phyloP scores from a whole-genome alignment of 495 filamentous ascomycete species.

The Aspergillus wentii region DNA sequence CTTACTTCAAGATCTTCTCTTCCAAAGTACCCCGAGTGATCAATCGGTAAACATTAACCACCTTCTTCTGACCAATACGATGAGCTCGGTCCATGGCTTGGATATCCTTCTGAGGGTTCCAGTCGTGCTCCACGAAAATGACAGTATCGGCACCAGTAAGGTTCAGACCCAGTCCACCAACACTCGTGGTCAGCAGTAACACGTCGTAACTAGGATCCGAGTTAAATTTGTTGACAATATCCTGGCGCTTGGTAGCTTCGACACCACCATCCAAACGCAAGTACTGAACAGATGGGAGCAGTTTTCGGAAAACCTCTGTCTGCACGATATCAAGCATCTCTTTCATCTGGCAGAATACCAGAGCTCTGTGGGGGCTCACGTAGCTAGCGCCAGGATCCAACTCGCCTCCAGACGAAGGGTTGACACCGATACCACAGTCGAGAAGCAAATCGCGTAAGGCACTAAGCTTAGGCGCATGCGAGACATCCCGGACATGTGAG shows the following conservation, averaged over 20 bases:
- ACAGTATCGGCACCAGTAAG: slow-evolving; percentile 96
- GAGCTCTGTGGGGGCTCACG: slow-evolving; percentile 89
- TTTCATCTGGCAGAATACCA: slow-evolving; percentile 99
- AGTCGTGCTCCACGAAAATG: slow-evolving; percentile 99
- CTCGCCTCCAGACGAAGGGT: slow-evolving; percentile 48
- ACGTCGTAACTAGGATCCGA: slow-evolving; percentile 93
- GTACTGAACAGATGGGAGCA: slow-evolving; percentile 83
- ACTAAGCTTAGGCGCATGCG: slow-evolving; percentile 87
- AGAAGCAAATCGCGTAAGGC: slow-evolving; percentile 85
- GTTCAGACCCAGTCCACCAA: slow-evolving; percentile 92
- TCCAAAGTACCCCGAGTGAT: slow-evolving; percentile 93
- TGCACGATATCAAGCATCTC: slow-evolving; percentile 99
- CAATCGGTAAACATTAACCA: slow-evolving; percentile 97
- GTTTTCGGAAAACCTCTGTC: slow-evolving; percentile 76
- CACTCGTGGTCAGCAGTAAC: slow-evolving; percentile 85
- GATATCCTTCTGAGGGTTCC: slow-evolving; percentile 98
- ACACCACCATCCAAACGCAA: slow-evolving; percentile 89
- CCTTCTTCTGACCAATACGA: slow-evolving; percentile 98
- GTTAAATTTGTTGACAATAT: slow-evolving; percentile 98
- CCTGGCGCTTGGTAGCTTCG: slow-evolving; percentile 84
- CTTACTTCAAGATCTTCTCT: slow-evolving; percentile 93
- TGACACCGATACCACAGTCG: slow-evolving; percentile 88
- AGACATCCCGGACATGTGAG: slow-evolving; percentile 73
- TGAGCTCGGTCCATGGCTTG: slow-evolving; percentile 99
- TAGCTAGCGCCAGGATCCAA: slow-evolving; percentile 67